Evolutionary conservation across 2,329 filamentous ascomycete genomes (phyloP).

Genomic region (Malbranchea zuffiana): DNA sequence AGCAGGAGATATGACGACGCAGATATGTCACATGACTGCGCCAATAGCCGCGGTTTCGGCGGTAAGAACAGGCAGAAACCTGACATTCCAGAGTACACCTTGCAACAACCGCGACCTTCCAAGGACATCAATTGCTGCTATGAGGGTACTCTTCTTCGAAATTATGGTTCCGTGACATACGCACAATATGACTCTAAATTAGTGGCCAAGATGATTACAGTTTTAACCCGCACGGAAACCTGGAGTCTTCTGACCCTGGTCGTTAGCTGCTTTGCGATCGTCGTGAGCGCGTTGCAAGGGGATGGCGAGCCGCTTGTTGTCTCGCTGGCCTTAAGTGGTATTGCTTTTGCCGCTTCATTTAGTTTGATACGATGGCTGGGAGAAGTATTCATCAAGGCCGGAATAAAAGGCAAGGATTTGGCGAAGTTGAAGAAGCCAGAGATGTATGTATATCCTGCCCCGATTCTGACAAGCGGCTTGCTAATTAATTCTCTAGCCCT

Average conservation of each 20-base stretch:
- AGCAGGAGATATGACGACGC: too few species aligned
- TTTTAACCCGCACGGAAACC: constrained; percentile 44
- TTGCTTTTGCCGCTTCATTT: constrained; percentile 73
- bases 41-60: too few species aligned
- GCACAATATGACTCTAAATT: too few species aligned
- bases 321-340: constrained; percentile 71
- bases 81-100: too few species aligned
- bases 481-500: constrained; percentile 44
- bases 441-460: constrained; percentile 45
- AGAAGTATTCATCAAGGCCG: constrained; percentile 74
- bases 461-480: neutral
- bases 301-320: constrained; percentile 84
- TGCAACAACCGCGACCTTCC: too few species aligned
- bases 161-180: too few species aligned
- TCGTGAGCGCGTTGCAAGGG: constrained; percentile 66
- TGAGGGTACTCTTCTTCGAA: too few species aligned
- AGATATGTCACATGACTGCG: too few species aligned
- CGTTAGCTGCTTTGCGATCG: constrained; percentile 58
- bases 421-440: constrained; percentile 64
- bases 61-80: too few species aligned
- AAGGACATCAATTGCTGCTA: too few species aligned
- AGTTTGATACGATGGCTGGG: constrained; percentile 90
- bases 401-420: constrained; percentile 81
- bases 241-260: constrained; percentile 53
- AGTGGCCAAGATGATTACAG: constrained; percentile 29